Base-by-base conservation (phyloP, 371 early-diverging fungal species). In the Apophysomyces variabilis region DNA sequence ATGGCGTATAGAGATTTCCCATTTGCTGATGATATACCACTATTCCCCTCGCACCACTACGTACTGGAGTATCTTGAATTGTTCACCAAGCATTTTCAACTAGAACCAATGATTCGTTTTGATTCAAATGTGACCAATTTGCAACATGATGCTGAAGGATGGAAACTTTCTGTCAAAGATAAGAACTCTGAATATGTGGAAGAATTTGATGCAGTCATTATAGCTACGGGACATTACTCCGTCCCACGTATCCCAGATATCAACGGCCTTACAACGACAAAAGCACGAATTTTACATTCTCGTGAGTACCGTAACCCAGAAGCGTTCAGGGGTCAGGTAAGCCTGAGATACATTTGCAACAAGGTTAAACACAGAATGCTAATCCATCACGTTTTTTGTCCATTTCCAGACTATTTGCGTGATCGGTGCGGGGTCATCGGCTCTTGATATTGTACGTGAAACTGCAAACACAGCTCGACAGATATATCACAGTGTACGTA, bases 201-300 rank as follows among this genome's bases (percentile, higher is more conserved):
- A 13, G 41, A 58, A 13, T 87, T 80, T 66, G 89, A 90, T 69
- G 88, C 85, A 1, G 66, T 90, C 0, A 67, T 88, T 1, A 80
- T 89, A 6, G 87, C 87, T 14, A 83, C 74, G 4, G 91, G 91
- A 2, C 87, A 89, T 58, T 86, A 85, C 59, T 69, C 71, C 21
- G 73, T 80, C 1, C 89, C 89, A 14, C 78, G 71, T 60, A 77
- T 89, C 8, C 90, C 90, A 1, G 73, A 82, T 35, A 67, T 86
- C n/a, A 62, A 69, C 0, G 88, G 89, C 0, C 50, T 89, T 7
- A 11, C 36, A 0, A 44, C 66, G 0, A 21, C 60, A 16, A 59
- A 71, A 1, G 57, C 73, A 5, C 38, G 46, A 3, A 38, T 87
- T 5, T 56, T 84, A 5, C 88, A 88, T 69, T 83, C 89, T 13